A percentile compares a stretch with the other conserved stretches of the same genome.
These are phyloP conservation scores for Mycena filopes DNA, from an alignment of 768 basidiomycete genomes.

Conservation along the genomic window DNA sequence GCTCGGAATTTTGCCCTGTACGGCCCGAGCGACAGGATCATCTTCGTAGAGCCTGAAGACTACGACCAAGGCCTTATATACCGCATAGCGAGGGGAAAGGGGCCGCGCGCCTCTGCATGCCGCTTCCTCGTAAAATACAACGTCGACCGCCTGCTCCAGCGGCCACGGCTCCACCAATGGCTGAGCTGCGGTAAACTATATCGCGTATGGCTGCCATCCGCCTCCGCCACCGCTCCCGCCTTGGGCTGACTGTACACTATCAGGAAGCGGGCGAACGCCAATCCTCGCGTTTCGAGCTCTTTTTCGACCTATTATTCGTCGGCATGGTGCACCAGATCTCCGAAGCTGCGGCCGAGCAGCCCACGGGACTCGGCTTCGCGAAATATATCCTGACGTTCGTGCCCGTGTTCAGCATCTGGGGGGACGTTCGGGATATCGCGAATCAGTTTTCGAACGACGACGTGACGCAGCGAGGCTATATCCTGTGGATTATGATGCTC, in stretches of 20 bases:
- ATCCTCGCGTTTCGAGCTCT: constrained; percentile 44
- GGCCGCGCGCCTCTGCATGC: constrained; percentile 19
- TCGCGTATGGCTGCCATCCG: constrained; percentile 14
- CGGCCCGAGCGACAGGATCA: constrained; percentile 32
- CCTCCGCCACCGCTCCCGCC: no score
- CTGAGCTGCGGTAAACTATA: constrained; percentile 28
- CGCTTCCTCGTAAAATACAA: constrained; percentile 29
- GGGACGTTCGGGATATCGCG: constrained; percentile 42
- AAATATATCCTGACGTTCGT: constrained; percentile 37
- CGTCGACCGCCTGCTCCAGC: constrained; percentile 31
- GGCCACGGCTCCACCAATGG: constrained; percentile 34
- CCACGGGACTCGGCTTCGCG: constrained; percentile 34
- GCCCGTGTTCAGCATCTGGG: constrained; percentile 45
- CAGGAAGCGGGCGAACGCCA: constrained; percentile 31
- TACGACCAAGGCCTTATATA: constrained; percentile 27
- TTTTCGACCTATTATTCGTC: constrained; percentile 48
- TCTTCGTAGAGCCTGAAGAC: constrained; percentile 32
- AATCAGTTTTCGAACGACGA: constrained; percentile 47
- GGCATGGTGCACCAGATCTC: constrained; percentile 46
- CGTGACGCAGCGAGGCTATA: constrained; percentile 41
- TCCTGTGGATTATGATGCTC: constrained; percentile 42
- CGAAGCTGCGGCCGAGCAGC: constrained; percentile 41
- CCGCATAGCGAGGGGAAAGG: constrained; percentile 14
- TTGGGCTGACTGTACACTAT: background rate
- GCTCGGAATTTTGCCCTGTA: constrained; percentile 27